phyloP scores from a whole-genome alignment of 148 eudicot genomes.

The Cornus controversa region DNA sequence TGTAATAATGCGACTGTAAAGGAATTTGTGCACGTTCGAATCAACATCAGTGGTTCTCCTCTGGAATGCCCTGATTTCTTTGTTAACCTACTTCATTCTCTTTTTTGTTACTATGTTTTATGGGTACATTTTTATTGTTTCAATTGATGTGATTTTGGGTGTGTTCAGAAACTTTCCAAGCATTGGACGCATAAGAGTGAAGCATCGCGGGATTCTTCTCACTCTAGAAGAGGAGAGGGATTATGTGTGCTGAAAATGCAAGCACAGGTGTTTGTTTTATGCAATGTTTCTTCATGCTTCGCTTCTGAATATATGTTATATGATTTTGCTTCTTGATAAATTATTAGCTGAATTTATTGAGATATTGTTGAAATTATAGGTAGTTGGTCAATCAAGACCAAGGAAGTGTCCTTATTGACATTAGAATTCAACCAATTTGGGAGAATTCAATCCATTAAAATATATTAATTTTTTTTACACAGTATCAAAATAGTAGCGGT shows the following conservation, averaged over 20 bases:
- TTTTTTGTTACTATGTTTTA: neutral
- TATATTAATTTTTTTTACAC: neutral
- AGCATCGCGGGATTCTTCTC: slow-evolving; percentile 79
- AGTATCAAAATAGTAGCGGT: neutral
- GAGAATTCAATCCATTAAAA: neutral
- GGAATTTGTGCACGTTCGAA: slow-evolving; percentile 74
- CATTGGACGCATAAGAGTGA: slow-evolving; percentile 89
- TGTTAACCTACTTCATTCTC: neutral
- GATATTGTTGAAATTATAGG: neutral
- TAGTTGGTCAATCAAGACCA: neutral
- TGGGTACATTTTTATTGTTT: neutral
- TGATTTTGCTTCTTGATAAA: neutral
- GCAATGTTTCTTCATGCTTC: neutral
- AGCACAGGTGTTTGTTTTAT: slow-evolving; percentile 40
- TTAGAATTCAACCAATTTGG: neutral
- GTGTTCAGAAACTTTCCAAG: slow-evolving; percentile 70
- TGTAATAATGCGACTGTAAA: slow-evolving; percentile 49
- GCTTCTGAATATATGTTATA: neutral
- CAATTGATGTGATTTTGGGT: slow-evolving; percentile 18
- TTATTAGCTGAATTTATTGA: neutral
- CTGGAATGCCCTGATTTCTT: slow-evolving; percentile 69
- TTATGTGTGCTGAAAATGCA: slow-evolving; percentile 75
- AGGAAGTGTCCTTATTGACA: neutral
- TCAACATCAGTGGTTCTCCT: slow-evolving; percentile 70
- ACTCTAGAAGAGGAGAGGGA: slow-evolving; percentile 87